These are phyloP conservation scores for Adansonia gregorii DNA, from an alignment of 441 rosid genomes.

Conservation along the genomic window DNA sequence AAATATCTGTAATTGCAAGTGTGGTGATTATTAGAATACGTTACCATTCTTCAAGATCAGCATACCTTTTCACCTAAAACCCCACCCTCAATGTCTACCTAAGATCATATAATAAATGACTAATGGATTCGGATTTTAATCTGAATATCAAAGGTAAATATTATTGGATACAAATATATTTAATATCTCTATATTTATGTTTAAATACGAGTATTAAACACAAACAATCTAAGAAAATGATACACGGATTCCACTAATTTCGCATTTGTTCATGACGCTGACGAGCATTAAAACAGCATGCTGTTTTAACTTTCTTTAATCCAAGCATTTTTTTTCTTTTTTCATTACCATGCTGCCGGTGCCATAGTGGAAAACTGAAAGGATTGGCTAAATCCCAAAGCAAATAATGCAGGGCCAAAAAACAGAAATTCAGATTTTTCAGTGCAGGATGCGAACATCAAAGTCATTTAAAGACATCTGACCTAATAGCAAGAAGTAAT, in stretches of 20 bases:
- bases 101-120: too few species aligned
- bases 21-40: neutral
- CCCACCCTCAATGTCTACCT: too few species aligned
- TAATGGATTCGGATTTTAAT: too few species aligned
- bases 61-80: too few species aligned
- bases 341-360: neutral
- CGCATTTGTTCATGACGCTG: neutral
- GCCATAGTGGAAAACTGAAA: neutral
- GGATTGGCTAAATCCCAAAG: neutral
- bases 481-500: neutral
- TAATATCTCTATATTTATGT: too few species aligned
- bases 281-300: neutral
- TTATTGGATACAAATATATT: too few species aligned
- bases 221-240: neutral
- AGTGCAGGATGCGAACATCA: constrained; percentile 10
- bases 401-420: neutral
- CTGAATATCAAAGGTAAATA: too few species aligned
- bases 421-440: neutral
- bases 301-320: neutral
- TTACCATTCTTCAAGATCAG: neutral
- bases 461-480: neutral
- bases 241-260: constrained; percentile 28
- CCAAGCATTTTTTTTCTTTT: neutral
- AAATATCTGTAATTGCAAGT: neutral
- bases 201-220: too few species aligned